Percentiles rank a stretch among this genome's conserved stretches.
Evolutionary conservation across 2,329 filamentous ascomycete species (phyloP).

Genomic region (Anthostomella pinea): DNA sequence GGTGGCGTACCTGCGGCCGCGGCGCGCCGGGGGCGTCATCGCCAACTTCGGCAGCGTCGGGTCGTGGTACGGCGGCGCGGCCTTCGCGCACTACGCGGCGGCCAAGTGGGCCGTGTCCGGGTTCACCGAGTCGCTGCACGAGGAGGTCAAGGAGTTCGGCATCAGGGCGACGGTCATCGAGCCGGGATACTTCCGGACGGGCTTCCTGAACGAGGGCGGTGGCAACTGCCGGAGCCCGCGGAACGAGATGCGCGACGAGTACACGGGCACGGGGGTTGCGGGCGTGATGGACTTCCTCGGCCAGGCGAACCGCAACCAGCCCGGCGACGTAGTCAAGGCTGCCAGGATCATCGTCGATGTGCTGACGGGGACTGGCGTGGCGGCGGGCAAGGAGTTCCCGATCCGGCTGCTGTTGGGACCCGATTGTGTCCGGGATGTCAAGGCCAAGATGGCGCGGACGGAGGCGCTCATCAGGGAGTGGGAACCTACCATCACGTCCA

Average conservation of each 20-base stretch:
- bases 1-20: slow-evolving; percentile 36
- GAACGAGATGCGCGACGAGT: slow-evolving; percentile 32
- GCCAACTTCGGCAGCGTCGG: slow-evolving; percentile 41
- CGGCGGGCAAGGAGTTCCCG: slow-evolving; percentile 48
- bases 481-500: slow-evolving; percentile 41
- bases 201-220: slow-evolving; percentile 40
- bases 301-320: slow-evolving; percentile 45
- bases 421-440: slow-evolving; percentile 44
- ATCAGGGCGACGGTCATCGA: slow-evolving; percentile 44
- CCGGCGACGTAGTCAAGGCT: slow-evolving; percentile 54
- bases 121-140: slow-evolving; percentile 34
- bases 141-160: slow-evolving; percentile 35
- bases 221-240: slow-evolving; percentile 23
- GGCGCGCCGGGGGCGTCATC: slow-evolving; percentile 31
- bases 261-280: slow-evolving; percentile 27
- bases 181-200: slow-evolving; percentile 53
- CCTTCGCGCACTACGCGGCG: slow-evolving; percentile 35
- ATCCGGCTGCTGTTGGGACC: slow-evolving; percentile 52
- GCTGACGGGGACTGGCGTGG: slow-evolving; percentile 48
- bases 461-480: slow-evolving; percentile 47
- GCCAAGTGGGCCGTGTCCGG: slow-evolving; percentile 41
- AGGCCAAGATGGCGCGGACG: slow-evolving; percentile 41
- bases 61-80: slow-evolving; percentile 32
- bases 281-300: slow-evolving; percentile 31
- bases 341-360: slow-evolving; percentile 52